These are phyloP conservation scores for Xylaria castorea DNA, from an alignment of 495 filamentous ascomycete species.

Conservation along the genomic window DNA sequence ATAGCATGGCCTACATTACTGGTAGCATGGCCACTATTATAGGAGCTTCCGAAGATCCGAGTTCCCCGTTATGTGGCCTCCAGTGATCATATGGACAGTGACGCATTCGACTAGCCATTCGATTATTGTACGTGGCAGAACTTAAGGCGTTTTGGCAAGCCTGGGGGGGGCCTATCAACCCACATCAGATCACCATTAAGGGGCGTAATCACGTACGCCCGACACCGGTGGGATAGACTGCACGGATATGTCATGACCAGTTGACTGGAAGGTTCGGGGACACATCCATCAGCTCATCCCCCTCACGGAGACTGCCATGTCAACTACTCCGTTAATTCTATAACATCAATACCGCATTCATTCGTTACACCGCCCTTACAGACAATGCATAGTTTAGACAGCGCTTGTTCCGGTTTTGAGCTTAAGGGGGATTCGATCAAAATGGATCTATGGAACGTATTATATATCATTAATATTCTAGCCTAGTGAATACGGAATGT, in stretches of 20 bases:
- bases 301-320: no score
- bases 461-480: no score
- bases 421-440: not conserved
- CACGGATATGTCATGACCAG: not conserved
- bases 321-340: no score
- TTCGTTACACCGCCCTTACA: not conserved
- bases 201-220: not conserved
- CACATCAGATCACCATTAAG: not conserved
- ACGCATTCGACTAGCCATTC: not conserved
- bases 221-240: not conserved
- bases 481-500: no score
- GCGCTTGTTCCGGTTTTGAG: not conserved
- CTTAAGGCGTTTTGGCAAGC: not conserved
- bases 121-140: not conserved
- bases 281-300: not conserved
- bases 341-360: no score
- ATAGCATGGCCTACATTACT: not conserved
- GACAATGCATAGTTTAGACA: not conserved
- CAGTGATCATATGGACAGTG: not conserved
- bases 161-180: not conserved
- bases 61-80: not conserved
- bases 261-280: not conserved
- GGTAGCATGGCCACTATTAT: conserved; percentile 1
- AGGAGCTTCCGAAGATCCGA: not conserved
- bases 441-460: not conserved